These are phyloP conservation scores for Fusarium proliferatum DNA, from an alignment of 2,329 filamentous ascomycete species.

Conservation along the genomic window DNA sequence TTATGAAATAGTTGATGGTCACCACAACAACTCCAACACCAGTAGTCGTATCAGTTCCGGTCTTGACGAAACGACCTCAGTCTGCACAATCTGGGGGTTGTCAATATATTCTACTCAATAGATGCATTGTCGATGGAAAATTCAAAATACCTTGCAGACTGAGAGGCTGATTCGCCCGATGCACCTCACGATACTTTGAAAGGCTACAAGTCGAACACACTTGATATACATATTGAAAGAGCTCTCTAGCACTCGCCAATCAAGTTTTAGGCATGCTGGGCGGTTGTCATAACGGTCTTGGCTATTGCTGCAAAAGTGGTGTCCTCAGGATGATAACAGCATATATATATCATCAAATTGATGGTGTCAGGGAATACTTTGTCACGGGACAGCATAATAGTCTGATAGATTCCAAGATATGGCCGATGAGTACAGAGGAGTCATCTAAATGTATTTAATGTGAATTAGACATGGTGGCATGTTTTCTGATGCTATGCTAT, in stretches of 20 bases:
- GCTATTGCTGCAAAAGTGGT: background rate
- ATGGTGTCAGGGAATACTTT: background rate
- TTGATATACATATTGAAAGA: background rate
- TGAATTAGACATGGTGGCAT: background rate
- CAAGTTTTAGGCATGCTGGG: background rate
- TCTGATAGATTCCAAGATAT: background rate
- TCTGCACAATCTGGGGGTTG: background rate
- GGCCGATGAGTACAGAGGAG: background rate
- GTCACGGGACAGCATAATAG: background rate
- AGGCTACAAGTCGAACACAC: background rate
- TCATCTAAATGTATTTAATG: background rate
- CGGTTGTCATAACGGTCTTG: background rate
- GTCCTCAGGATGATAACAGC: background rate
- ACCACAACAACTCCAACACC: background rate
- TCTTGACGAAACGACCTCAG: background rate
- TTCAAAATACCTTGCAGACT: background rate
- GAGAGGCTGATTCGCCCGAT: background rate
- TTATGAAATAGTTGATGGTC: background rate
- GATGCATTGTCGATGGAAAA: slow-evolving; percentile 2
- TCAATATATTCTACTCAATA: background rate
- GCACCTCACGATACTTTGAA: background rate
- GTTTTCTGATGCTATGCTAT: background rate
- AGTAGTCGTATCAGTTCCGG: background rate
- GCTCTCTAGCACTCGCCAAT: background rate
- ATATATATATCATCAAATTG: too few species aligned